Evolutionary conservation across 2,329 filamentous ascomycete species (phyloP), one percentile per base, ranked within the genome.

Genomic region (Myriosclerotinia curreyana): DNA sequence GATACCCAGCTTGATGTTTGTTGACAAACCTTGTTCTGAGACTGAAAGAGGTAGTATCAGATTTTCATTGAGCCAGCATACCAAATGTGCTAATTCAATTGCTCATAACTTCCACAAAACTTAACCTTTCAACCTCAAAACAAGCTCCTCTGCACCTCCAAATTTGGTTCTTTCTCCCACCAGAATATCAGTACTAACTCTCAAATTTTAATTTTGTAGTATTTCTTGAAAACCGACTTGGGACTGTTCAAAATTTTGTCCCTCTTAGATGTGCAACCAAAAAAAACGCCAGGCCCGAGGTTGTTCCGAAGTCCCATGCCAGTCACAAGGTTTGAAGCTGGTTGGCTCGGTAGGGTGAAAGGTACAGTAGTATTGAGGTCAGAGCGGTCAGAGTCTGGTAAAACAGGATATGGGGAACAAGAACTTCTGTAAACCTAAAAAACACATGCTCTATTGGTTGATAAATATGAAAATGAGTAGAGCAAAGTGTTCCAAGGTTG

Each of bases 141-240:
- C 0, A 22, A 11, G 5, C 9, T 12, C 11, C 0, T 0, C 2
- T 12, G 14, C 8, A 7, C 46, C 3, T 2, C 6, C 20, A 9
- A 58, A 12, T 3, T 11, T n/a, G 2, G 8, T 28, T 36, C 20
- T 58, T 12, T 20, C 1, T 34, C 0, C 3, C 1, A 3, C 15
- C 12, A 4, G 22, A 22, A 15, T 14, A 11, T 22, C 14, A 31
- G 31, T 12, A 8, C 12, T 20, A 36, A 6, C 9, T 6, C 1
- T 3, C 28, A 34, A 25, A 6, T 46, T 58, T 20, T 48, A 20
- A 36, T 36, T 36, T 48, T 2, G 42, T 25, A 34, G 54, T 15
- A 22, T 6, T 48, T 22, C 14, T 22, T 34, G 5, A 56, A 31
- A 12, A 31, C 20, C 44, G 17, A 14, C 11, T 40, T 14, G 38